These are phyloP conservation scores for Colletotrichum lentis DNA, from an alignment of 2,329 filamentous ascomycete genomes.

Conservation along the genomic window DNA sequence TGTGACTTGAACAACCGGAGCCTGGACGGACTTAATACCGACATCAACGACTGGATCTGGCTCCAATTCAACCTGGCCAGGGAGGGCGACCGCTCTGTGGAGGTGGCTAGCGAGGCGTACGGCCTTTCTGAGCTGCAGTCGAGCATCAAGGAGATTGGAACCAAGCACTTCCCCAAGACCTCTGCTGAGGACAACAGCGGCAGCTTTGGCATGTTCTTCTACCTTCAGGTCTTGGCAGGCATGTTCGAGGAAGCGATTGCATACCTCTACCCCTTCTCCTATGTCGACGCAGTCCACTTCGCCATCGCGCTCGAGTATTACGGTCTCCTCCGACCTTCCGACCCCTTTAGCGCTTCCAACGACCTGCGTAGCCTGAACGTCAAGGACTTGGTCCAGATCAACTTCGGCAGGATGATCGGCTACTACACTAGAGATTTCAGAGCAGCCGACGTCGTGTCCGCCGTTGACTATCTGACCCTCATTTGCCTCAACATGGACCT, in stretches of 20 bases:
- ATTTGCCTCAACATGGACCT: conserved; percentile 93
- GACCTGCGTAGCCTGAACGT: conserved; percentile 74
- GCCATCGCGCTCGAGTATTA: conserved; percentile 89
- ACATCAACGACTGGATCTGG: conserved; percentile 77
- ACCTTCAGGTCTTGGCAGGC: conserved; percentile 87
- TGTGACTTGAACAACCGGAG: conserved; percentile 72
- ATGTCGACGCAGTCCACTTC: conserved; percentile 94
- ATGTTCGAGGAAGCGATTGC: conserved; percentile 94
- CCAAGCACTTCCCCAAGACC: conserved; percentile 87
- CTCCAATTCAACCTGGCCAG: conserved; percentile 74
- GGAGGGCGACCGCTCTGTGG: conserved; percentile 69
- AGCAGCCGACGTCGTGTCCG: conserved; percentile 84
- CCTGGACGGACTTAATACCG: conserved; percentile 68
- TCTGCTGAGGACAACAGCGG: conserved; percentile 79
- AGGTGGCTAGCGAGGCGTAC: conserved; percentile 72
- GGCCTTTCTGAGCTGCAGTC: conserved; percentile 74
- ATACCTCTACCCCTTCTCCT: conserved; percentile 90
- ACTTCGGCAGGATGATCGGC: conserved; percentile 91
- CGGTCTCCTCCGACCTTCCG: conserved; percentile 85
- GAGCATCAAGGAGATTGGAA: conserved; percentile 86
- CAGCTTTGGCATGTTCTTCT: conserved; percentile 90
- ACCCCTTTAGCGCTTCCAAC: conserved; percentile 77
- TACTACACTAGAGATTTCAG: conserved; percentile 97
- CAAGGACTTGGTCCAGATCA: conserved; percentile 80
- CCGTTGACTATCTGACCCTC: conserved; percentile 90